Base-by-base conservation (phyloP, 345 rosid genomes). In the Salix dunnii region DNA sequence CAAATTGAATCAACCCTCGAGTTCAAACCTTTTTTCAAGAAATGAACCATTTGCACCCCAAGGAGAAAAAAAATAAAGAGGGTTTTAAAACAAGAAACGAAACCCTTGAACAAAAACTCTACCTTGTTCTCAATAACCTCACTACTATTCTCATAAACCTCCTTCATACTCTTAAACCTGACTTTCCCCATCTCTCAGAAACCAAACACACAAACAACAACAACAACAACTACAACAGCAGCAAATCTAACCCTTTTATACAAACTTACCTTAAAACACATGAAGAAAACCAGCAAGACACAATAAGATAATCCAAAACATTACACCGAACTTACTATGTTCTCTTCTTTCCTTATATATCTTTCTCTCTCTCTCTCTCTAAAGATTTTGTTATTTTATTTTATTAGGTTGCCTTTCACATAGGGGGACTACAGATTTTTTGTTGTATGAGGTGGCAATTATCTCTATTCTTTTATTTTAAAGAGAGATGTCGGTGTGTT, bases 101-200 rank as follows among this genome's bases (percentile, higher is more conserved):
- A 21, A 60, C 17, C 51, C 21, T 3, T 40, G 27, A 36, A 35
- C 25, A n/a, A n/a, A 38, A 3, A 8, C 40, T 40, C 25, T n/a
- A 68, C 80, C 80, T 79, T 78, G 40, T 43, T 55, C 43, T 72
- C 46, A 62, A 53, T 53, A 72, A 28, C 46, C 71, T 51, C 73
- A 69, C 8, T 51, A 53, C 64, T 63, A 71, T 1, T 38, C 33
- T 17, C 70, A 74, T 72, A 79, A 35, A 82, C 67, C 69, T 82
- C 78, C 77, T 73, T 63, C 66, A 73, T 66, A 62, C 53, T 68
- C 79, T 72, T 75, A 30, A 78, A 72, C 79, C 55, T 78, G 53
- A 48, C 28, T 72, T 43, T 82, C 70, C 69, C 55, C 78, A 72
- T 79, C 23, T 16, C 51, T 51, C 10, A 20, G 14, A 46, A 23